Evolutionary conservation across 1,139 yeast species (phyloP).

Genomic region (Blastobotrys petasosporus): DNA sequence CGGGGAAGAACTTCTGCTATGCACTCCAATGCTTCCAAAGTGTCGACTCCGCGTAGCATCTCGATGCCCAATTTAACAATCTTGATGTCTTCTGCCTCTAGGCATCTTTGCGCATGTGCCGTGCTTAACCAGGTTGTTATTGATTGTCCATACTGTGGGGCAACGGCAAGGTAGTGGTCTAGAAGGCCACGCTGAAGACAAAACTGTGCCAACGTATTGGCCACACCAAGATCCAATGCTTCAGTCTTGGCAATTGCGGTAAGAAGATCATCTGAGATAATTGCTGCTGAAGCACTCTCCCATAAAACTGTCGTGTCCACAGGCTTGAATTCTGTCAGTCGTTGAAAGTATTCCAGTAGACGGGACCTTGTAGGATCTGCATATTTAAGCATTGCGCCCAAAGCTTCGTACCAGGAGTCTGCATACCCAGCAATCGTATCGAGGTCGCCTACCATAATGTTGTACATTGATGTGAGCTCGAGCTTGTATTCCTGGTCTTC

Average conservation of each 20-base stretch:
- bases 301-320: conserved; percentile 42
- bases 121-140: conserved; percentile 19
- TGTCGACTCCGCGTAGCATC: conserved; percentile 19
- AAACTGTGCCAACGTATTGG: conserved; percentile 59
- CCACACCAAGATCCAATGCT: conserved; percentile 57
- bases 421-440: conserved; percentile 46
- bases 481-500: conserved; percentile 15
- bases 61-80: conserved; percentile 23
- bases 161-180: conserved; percentile 36
- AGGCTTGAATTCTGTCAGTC: conserved; percentile 33
- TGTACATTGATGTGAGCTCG: conserved; percentile 17
- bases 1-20: conserved; percentile 59
- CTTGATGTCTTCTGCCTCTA: conserved; percentile 11
- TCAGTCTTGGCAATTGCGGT: conserved; percentile 58
- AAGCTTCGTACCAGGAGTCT: conserved; percentile 66
- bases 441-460: conserved; percentile 45
- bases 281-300: conserved; percentile 58
- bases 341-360: conserved; percentile 39
- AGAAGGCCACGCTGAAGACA: conserved; percentile 62
- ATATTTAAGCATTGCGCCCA: conserved; percentile 54
- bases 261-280: conserved; percentile 53
- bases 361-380: conserved; percentile 51
- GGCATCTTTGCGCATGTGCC: conserved; percentile 25
- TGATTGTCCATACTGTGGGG: conserved; percentile 11
- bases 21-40: conserved; percentile 37